Conservation (phyloP, 2,329 filamentous ascomycete species). For the Hypocrella siamensis region DNA sequence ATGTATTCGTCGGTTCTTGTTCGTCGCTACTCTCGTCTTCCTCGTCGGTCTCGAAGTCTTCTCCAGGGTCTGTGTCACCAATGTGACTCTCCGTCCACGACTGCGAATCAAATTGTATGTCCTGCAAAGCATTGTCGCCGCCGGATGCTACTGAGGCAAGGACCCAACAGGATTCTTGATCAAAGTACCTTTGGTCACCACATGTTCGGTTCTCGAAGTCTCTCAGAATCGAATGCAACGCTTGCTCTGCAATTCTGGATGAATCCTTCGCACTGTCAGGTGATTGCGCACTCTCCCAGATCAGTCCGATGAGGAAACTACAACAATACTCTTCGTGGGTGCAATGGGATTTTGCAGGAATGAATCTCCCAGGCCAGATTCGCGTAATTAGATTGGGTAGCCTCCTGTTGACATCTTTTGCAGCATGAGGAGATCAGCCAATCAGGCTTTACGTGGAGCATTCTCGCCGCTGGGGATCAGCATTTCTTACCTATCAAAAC, state of each 20-base stretch:
- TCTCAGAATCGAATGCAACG: conserved; percentile 25
- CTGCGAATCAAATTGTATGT: conserved; percentile 28
- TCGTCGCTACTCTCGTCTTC: conserved; percentile 9
- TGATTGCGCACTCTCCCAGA: conserved; percentile 12
- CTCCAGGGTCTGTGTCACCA: conserved; percentile 25
- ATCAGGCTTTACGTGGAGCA: not conserved
- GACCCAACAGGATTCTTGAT: conserved; percentile 32
- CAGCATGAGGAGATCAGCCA: too few species aligned
- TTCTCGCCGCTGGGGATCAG: not conserved
- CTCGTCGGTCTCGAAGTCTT: conserved; percentile 23
- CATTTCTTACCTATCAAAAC: conserved; percentile 35
- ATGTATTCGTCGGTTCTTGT: too few species aligned
- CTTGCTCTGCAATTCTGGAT: conserved; percentile 22
- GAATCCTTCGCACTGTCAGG: conserved; percentile 21
- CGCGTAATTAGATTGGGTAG: conserved; percentile 34
- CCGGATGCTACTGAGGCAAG: conserved; percentile 24
- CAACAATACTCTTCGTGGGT: conserved; percentile 35
- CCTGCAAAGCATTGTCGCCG: conserved; percentile 20
- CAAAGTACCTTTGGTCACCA: conserved; percentile 30
- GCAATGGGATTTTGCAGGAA: conserved; percentile 13
- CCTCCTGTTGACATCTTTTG: conserved; percentile 37
- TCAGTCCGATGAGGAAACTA: conserved; percentile 46
- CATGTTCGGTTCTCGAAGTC: conserved; percentile 33
- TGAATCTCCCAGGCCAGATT: conserved; percentile 49
- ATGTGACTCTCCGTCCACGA: conserved; percentile 28